Evolutionary conservation across 805 yeast genomes (phyloP).

Genomic region (Yamadazyma tumulicola): DNA sequence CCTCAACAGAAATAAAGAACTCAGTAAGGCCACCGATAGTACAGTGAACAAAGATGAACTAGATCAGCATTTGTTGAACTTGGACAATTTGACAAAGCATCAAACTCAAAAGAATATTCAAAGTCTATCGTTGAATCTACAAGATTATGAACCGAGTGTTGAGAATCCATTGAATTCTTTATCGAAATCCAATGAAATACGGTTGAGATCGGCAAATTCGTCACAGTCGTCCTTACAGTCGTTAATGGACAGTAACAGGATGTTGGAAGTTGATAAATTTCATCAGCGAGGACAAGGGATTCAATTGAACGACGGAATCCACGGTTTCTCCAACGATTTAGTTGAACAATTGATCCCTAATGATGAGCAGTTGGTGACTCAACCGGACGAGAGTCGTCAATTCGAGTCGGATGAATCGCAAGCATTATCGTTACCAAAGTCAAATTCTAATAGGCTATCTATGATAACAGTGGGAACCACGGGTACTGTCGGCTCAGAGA

Average conservation of each 20-base stretch:
- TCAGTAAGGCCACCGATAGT: background rate
- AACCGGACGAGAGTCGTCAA: background rate
- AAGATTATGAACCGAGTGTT: conserved; percentile 15
- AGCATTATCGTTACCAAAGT: conserved; percentile 7
- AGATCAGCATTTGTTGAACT: conserved; percentile 33
- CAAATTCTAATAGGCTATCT: conserved; percentile 9
- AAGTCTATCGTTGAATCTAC: conserved; percentile 28
- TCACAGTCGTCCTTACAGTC: conserved; percentile 41
- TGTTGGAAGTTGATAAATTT: conserved; percentile 17
- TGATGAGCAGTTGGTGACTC: conserved; percentile 3
- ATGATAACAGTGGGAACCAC: background rate
- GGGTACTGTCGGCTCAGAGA: conserved; percentile 7
- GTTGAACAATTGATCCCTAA: conserved; percentile 32
- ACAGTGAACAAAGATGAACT: conserved; percentile 18
- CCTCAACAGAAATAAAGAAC: conserved; percentile 15
- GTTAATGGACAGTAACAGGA: conserved; percentile 25
- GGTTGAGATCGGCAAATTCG: conserved; percentile 30
- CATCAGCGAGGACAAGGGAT: conserved; percentile 23
- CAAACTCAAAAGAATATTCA: conserved; percentile 34
- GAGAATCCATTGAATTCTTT: conserved; percentile 35
- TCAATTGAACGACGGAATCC: conserved; percentile 40
- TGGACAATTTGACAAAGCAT: conserved; percentile 21
- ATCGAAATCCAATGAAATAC: conserved; percentile 20
- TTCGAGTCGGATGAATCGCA: conserved; percentile 12
- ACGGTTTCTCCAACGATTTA: conserved; percentile 38